These are phyloP conservation scores for Kwoniella newhampshirensis DNA, from an alignment of 768 basidiomycete species.

Conservation along the genomic window DNA sequence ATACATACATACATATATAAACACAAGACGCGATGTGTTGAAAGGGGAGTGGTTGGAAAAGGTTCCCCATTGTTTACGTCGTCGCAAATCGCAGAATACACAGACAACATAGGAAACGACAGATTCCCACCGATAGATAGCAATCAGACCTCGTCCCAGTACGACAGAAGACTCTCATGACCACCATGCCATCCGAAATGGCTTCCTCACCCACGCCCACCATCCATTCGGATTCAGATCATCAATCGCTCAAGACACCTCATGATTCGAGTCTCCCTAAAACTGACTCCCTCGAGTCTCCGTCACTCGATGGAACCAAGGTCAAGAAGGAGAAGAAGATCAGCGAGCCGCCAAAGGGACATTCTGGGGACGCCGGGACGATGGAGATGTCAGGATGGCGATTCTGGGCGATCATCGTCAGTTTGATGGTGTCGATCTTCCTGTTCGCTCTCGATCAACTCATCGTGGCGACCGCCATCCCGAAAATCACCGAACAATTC, in stretches of 20 bases:
- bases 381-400: slow-evolving; percentile 33
- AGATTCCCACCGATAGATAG: too few relatives aligned
- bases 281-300: background rate
- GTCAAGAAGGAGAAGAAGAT: slow-evolving; percentile 8
- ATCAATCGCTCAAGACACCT: slow-evolving; percentile 2
- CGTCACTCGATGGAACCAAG: background rate
- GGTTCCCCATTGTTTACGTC: too few relatives aligned
- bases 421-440: slow-evolving; percentile 42
- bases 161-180: background rate
- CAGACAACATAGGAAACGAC: too few relatives aligned
- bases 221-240: slow-evolving; percentile 6
- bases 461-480: slow-evolving; percentile 54
- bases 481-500: slow-evolving; percentile 48
- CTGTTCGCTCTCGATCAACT: slow-evolving; percentile 52
- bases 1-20: too few relatives aligned
- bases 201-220: slow-evolving; percentile 18
- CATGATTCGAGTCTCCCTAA: background rate
- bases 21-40: too few relatives aligned
- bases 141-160: too few relatives aligned
- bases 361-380: slow-evolving; percentile 20
- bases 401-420: slow-evolving; percentile 37
- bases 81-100: too few relatives aligned
- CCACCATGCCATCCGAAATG: slow-evolving; percentile 8
- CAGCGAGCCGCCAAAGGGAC: slow-evolving; percentile 10
- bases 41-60: too few relatives aligned